These are phyloP conservation scores for Blastomyces parvus DNA, from an alignment of 2,329 filamentous ascomycete species.

Conservation along the genomic window DNA sequence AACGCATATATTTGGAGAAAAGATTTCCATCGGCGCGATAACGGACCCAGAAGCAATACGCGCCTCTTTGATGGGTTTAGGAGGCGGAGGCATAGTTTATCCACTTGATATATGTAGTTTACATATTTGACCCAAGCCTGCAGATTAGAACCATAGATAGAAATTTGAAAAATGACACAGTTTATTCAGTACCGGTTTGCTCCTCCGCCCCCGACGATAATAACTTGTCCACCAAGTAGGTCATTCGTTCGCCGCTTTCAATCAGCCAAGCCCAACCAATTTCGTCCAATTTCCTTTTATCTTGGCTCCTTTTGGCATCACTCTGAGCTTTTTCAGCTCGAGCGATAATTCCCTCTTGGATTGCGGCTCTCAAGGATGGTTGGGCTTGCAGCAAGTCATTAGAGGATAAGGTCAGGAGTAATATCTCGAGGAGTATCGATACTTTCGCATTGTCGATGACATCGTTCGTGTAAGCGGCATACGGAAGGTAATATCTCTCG, in stretches of 20 bases:
- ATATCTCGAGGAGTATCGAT: conserved; percentile 56
- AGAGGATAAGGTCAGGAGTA: conserved; percentile 47
- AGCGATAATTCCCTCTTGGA: conserved; percentile 45
- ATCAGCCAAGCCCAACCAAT: conserved; percentile 31
- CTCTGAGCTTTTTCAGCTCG: conserved; percentile 40
- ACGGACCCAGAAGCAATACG: neutral
- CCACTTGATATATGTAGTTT: neutral
- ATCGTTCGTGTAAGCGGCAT: conserved; percentile 52
- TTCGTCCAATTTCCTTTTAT: conserved; percentile 26
- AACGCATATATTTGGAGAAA: neutral
- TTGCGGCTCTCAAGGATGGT: conserved; percentile 34
- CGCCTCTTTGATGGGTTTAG: neutral
- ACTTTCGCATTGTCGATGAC: conserved; percentile 63
- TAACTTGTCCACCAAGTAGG: conserved; percentile 27
- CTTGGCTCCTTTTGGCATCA: conserved; percentile 38
- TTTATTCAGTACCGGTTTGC: neutral
- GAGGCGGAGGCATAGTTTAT: neutral
- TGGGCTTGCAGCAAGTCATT: conserved; percentile 27
- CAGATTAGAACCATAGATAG: neutral
- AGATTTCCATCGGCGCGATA: neutral
- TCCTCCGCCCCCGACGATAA: neutral
- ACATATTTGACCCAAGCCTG: neutral
- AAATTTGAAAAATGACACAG: neutral
- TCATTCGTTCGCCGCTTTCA: conserved; percentile 35
- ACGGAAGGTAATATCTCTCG: conserved; percentile 54